phyloP scores from a whole-genome alignment of 192 early-diverging fungal species.

The Phycomyces blakesleeanus region DNA sequence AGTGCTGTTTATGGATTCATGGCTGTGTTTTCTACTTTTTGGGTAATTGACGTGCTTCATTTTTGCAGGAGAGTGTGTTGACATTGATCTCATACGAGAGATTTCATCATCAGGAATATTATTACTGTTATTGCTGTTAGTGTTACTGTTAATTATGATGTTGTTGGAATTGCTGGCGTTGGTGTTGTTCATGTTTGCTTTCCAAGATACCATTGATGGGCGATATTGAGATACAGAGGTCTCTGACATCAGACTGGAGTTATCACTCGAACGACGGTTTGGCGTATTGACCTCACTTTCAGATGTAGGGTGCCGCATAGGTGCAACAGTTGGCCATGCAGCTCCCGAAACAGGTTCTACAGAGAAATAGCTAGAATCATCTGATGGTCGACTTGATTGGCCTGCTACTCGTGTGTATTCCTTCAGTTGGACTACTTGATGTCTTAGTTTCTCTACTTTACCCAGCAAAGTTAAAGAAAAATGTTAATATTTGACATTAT shows the following conservation, averaged over 20 bases:
- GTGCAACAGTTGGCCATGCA: background rate
- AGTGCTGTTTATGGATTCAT: no score
- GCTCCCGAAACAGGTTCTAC: background rate
- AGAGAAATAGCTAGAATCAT: background rate
- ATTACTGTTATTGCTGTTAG: no score
- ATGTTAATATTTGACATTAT: background rate
- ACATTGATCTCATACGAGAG: no score
- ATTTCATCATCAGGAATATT: no score
- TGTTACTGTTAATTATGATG: no score
- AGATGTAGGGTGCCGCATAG: background rate
- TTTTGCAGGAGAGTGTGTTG: no score
- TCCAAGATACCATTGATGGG: background rate
- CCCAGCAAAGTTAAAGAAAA: background rate
- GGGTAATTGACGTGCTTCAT: no score
- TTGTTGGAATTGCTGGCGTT: background rate
- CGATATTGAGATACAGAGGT: background rate
- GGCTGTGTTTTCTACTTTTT: no score
- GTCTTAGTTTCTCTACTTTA: background rate
- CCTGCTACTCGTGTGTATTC: background rate
- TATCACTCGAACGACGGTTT: background rate
- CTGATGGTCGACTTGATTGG: background rate
- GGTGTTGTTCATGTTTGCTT: background rate
- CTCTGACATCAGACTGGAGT: background rate
- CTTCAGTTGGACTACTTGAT: background rate
- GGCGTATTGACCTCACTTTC: background rate